Evolutionary conservation across 768 basidiomycete genomes (phyloP), one percentile per base, ranked within the genome.

Genomic region (Coprinopsis marcescibilis): DNA sequence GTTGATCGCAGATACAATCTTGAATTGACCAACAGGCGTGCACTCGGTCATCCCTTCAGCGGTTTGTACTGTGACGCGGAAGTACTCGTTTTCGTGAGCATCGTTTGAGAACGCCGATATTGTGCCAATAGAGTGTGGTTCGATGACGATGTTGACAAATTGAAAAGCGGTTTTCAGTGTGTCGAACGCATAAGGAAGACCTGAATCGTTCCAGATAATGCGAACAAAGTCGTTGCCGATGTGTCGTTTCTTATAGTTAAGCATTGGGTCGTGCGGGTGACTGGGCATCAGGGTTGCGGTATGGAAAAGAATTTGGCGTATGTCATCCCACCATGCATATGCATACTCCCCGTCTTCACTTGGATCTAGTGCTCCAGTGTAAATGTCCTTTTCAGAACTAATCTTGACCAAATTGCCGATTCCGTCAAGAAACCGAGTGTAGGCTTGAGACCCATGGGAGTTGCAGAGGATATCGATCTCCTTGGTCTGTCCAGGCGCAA

Each of bases 281-380:
- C 82, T 86, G 3, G 96, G 96, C 95, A 98, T 98, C 72, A 99
- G 83, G 2, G 96, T 98, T 7, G 95, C 89, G 2, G 92, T 86
- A 64, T 98, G 96, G 62, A 89, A 99, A 45, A 97, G 75, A 51
- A 96, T 81, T 60, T 98, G 94, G 3, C 87, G 83, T 41, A 97
- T 93, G 58, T 97, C 93, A 62, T 98, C 93, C 90, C 94, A 96
- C 94, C 95, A 99, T 0, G 94, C 92, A 60, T 98, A 98, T 0
- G 95, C 90, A 59, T 94, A 96, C 64, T 93, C 88, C 12, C 96
- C 96, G 58, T 99, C 93, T 57, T 87, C 80, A 51, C 92, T 89
- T 6, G 90, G 81, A 58, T 92, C 85, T 20, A 98, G 74, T 3
- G 92, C 90, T 6, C 94, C 96, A 2, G 88, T 87, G 62, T 94